These are phyloP conservation scores for Populus simonii DNA, from an alignment of 345 rosid genomes.

Conservation along the genomic window DNA sequence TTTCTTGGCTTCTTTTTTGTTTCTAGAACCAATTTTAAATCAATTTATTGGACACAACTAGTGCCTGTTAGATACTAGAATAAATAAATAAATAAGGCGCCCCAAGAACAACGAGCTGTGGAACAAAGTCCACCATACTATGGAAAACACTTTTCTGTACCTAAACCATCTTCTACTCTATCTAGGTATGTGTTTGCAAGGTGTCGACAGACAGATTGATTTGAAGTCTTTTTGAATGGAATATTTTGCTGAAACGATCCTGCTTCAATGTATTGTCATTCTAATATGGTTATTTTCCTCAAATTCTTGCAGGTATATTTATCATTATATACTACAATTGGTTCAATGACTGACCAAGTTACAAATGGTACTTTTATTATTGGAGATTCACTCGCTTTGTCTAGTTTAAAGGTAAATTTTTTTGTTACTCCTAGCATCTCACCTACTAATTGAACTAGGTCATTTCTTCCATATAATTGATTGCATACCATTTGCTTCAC, in stretches of 20 bases:
- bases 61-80: too few species aligned
- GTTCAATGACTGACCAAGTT: constrained; percentile 68
- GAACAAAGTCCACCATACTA: neutral
- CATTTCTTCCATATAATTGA: neutral
- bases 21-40: too few species aligned
- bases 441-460: neutral
- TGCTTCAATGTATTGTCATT: neutral
- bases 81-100: too few species aligned
- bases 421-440: neutral
- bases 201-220: neutral
- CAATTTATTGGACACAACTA: too few species aligned
- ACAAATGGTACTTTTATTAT: constrained; percentile 33
- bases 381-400: constrained; percentile 63
- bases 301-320: constrained; percentile 63
- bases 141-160: neutral
- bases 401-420: constrained; percentile 70
- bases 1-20: too few species aligned
- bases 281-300: neutral
- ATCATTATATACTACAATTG: constrained; percentile 69
- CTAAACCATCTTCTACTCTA: neutral
- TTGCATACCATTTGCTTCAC: neutral
- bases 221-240: neutral
- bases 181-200: neutral
- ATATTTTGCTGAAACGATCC: neutral
- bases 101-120: neutral